A percentile compares a stretch with the other conserved stretches of the same genome.
Conservation (phyloP, 495 filamentous ascomycete species). For the Aspergillus indologenus region DNA sequence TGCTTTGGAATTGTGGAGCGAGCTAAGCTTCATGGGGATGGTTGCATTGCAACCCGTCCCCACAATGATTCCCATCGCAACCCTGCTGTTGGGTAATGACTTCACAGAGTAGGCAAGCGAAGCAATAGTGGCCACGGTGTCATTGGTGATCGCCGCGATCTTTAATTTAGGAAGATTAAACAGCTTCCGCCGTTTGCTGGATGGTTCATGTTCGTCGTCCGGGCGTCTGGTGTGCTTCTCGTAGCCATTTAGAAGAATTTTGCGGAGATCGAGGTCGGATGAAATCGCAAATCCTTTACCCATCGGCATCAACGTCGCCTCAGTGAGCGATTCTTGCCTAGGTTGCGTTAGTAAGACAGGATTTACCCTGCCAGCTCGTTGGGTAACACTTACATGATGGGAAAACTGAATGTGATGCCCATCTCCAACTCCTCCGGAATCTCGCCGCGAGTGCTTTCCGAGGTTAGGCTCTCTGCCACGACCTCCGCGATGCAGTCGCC, state of each 20-base stretch:
- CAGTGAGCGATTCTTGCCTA: constrained; percentile 71
- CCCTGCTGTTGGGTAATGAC: constrained; percentile 63
- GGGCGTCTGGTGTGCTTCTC: constrained; percentile 52
- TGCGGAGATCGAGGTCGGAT: constrained; percentile 66
- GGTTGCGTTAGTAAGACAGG: constrained; percentile 16
- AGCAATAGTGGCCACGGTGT: constrained; percentile 75
- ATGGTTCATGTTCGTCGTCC: constrained; percentile 45
- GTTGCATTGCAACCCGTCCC: constrained; percentile 85
- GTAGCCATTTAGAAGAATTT: constrained; percentile 67
- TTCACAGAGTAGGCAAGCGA: constrained; percentile 67
- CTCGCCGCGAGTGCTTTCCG: constrained; percentile 40
- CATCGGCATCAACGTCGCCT: constrained; percentile 81
- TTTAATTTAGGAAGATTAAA: constrained; percentile 60
- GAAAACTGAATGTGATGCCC: constrained; percentile 85
- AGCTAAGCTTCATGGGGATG: constrained; percentile 63
- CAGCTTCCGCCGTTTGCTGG: constrained; percentile 43
- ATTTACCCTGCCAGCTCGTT: not conserved
- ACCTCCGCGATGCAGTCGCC: constrained; percentile 72
- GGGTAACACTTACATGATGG: constrained; percentile 61
- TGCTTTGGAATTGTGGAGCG: constrained; percentile 62
- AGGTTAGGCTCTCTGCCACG: constrained; percentile 52
- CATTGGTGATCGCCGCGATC: constrained; percentile 77
- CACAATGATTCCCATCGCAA: constrained; percentile 77
- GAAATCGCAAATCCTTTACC: constrained; percentile 83
- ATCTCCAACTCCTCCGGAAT: constrained; percentile 60